Evolutionary conservation across 2,329 filamentous ascomycete species (phyloP), one percentile per base, ranked within the genome.

Genomic region (Phialophora macrospora): DNA sequence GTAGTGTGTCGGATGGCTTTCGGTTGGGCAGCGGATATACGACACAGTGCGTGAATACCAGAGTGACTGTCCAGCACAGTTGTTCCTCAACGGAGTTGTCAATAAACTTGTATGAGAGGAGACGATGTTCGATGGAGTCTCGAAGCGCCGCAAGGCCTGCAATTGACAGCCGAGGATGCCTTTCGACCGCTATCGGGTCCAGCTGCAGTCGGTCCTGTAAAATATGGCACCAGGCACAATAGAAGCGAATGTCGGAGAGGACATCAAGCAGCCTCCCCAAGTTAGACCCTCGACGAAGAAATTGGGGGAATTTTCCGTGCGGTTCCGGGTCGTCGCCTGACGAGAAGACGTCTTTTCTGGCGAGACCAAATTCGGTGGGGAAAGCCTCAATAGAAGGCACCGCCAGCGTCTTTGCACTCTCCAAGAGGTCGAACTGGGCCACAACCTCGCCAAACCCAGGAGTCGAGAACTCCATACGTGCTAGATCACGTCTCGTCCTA

Each of bases 351-450:
- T 28, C 49, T 4, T 28, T 24, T 24, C 22, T 24, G 6, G 24
- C 5, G 1, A 52, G 14, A 24, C 30, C 26, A 14, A 28, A 14
- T 1, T 24, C 30, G 20, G 14, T 22, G 20, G 49, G n/a, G 12
- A 1, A 12, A 3, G 24, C 14, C 14, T 22, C 20, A n/a, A 52
- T 52, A n/a, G 12, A 52, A 6, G 49, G 49, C 1, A 3, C 14
- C n/a, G n/a, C 24, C 22, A 52, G 26, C 14, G 49, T 52, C 49
- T 52, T 52, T 24, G 49, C 49, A 30, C 49, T 52, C 24, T 52
- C 49, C 14, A 52, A 52, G 7, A 52, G 24, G 49, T 52, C 49
- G 12, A 52, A 52, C 26, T 52, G 49, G 49, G n/a, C n/a, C 5
- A 52, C 12, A 7, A 24, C 49, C 24, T 52, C 49, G 4, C 8